Evolutionary conservation across 331 rosid genomes (phyloP).

Genomic region (Cydonia oblonga): DNA sequence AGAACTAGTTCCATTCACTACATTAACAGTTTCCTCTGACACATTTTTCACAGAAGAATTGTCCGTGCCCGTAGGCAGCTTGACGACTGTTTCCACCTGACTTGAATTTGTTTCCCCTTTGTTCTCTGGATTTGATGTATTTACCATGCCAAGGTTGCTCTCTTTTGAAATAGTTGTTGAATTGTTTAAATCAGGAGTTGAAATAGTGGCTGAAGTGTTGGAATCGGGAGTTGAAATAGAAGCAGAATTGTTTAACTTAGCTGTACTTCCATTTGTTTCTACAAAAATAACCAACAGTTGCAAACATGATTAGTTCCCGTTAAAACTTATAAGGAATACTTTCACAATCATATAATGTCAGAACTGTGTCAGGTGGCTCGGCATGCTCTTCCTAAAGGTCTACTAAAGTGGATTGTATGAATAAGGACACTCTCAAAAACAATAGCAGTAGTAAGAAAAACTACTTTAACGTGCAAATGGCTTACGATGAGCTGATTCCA

Average conservation of each 20-base stretch:
- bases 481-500: conserved; percentile 47
- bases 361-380: background rate
- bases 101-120: conserved; percentile 19
- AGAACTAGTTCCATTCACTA: conserved; percentile 36
- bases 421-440: background rate
- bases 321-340: background rate
- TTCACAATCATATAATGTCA: conserved; percentile 7
- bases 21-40: conserved; percentile 28
- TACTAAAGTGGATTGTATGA: background rate
- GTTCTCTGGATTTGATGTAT: conserved; percentile 14
- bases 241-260: conserved; percentile 12
- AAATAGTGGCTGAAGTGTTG: conserved; percentile 8
- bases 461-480: conserved; percentile 1
- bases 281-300: conserved; percentile 15
- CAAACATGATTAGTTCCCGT: background rate
- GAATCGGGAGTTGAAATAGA: conserved; percentile 13
- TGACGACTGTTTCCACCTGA: conserved; percentile 35
- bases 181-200: conserved; percentile 9
- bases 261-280: conserved; percentile 42
- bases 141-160: background rate
- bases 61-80: conserved; percentile 28
- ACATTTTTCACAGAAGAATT: conserved; percentile 38
- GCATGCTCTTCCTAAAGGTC: conserved; percentile 8
- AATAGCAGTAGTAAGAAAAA: background rate
- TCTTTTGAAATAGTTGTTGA: conserved; percentile 10